Evolutionary conservation across 257 asterid genomes (phyloP), one percentile per base, ranked within the genome.

Genomic region (Gardenia jasminoides): DNA sequence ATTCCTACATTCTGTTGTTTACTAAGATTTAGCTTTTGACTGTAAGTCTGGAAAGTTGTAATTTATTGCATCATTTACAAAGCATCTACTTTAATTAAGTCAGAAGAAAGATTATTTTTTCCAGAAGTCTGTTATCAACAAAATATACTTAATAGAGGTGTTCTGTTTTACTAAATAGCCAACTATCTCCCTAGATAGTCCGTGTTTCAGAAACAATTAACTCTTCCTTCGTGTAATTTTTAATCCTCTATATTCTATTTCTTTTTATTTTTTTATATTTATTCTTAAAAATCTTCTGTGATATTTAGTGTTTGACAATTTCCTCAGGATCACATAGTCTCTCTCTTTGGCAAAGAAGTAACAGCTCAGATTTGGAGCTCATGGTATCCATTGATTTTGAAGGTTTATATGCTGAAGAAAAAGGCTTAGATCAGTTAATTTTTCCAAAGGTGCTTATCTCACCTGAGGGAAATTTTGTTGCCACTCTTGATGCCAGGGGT

Each of bases 361-460:
- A 83, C 62, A 80, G 85, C 78, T 84, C 85, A 67, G 87, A 81
- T 82, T 72, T 92, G 87, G 98, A 93, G 83, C 83, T 84, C 52
- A 77, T 91, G 79, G 81, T 70, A 69, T 86, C 86, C 46, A 67
- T 89, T 66, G 86, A 88, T 78, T 87, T 84, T 86, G 96, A 90
- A 84, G 97, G 97, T 77, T 85, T 87, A 44, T 92, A 86, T 87
- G 83, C 83, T 82, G 80, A 75, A 28, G 80, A 86, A 72, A 85
- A 86, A 80, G 89, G 81, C 59, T 80, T 52, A 78, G 87, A 87
- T 76, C 89, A 81, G 82, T 85, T 83, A 73, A 80, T 92, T 69
- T 89, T 79, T 87, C 90, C 98, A 41, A 95, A 96, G 88, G 92
- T 93, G 89, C 83, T 87, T 61, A 87, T 93, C 81, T 93, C 99